Base-by-base conservation (phyloP, 257 asterid species). In the Nicotiana noctiflora region DNA sequence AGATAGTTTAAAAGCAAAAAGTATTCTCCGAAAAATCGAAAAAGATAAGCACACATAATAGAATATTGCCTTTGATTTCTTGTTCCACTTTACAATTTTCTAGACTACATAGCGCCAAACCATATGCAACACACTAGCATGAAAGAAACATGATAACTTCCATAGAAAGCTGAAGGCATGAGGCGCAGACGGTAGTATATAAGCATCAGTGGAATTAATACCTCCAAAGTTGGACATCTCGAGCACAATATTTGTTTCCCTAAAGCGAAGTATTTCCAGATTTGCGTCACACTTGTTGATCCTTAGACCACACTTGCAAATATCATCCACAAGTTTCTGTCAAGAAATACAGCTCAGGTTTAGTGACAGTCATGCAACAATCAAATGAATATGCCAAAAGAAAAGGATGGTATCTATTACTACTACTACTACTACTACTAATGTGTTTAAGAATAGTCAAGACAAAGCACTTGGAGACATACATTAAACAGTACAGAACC, bases 171-270 rank as follows among this genome's bases (percentile, higher is more conserved):
- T 72, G 59, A 72, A 72, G 60, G 21, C 21, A 72, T 44, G 40
- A 74, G 61, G 79, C 25, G 61, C 8, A 15, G 44, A 49, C 25
- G 14, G 61, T 49, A 74, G 25, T 7, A 49, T 74, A 49, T 7
- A 7, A 8, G 40, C 44, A 25, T 74, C 44, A 49, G 21, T 9
- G 25, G 60, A 72, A 74, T 70, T 74, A 49, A 49, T 74, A 92
- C 98, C 98, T 92, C 81, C 87, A 80, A 86, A 74, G 19, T n/a
- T 67, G 79, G 83, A 79, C 79, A 91, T 72, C 5, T 55, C 79
- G 49, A 53, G 64, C 81, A 61, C 51, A 65, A 87, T 27, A 10
- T 8, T 49, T 19, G 40, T 27, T 80, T 21, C 77, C n/a, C 31
- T 46, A 49, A 0, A 0, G 12, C 53, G 5, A 18, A 89, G 90